Conservation (phyloP, 371 early-diverging fungal species). For the Mortierella sp. region DNA sequence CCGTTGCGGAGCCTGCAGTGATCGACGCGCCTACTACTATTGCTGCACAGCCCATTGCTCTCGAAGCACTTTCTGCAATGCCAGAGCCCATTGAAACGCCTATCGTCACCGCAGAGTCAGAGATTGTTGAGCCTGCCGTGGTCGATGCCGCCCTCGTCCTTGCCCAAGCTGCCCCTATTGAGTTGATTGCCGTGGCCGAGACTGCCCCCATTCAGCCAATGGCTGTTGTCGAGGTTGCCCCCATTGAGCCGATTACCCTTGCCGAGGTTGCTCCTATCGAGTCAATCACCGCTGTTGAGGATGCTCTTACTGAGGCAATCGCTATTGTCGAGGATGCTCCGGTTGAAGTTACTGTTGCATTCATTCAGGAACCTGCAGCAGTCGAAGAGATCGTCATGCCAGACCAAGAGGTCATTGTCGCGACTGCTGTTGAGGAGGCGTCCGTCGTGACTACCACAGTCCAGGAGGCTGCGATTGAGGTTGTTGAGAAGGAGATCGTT, state of each 20-base stretch:
- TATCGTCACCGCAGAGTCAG: background rate
- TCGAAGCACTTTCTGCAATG: background rate
- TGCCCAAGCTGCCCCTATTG: background rate
- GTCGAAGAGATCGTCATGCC: background rate
- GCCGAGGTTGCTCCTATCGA: background rate
- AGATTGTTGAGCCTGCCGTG: background rate
- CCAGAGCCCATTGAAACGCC: background rate
- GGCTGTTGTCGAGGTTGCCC: background rate
- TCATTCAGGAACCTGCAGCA: slow-evolving; percentile 7
- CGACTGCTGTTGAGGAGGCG: background rate
- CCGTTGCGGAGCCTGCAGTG: background rate
- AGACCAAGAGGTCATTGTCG: background rate
- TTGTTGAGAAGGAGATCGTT: background rate
- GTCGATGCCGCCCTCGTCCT: background rate
- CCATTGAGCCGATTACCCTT: background rate
- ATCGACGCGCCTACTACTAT: background rate
- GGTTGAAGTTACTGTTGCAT: background rate
- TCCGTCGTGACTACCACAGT: background rate
- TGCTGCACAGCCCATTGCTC: background rate
- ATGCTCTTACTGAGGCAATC: background rate
- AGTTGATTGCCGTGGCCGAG: background rate
- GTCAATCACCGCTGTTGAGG: background rate
- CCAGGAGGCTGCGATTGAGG: background rate
- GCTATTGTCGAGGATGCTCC: background rate
- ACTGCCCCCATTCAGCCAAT: background rate